phyloP scores from a whole-genome alignment of 1,284 basidiomycete genomes.

The Termitomyces sp. region DNA sequence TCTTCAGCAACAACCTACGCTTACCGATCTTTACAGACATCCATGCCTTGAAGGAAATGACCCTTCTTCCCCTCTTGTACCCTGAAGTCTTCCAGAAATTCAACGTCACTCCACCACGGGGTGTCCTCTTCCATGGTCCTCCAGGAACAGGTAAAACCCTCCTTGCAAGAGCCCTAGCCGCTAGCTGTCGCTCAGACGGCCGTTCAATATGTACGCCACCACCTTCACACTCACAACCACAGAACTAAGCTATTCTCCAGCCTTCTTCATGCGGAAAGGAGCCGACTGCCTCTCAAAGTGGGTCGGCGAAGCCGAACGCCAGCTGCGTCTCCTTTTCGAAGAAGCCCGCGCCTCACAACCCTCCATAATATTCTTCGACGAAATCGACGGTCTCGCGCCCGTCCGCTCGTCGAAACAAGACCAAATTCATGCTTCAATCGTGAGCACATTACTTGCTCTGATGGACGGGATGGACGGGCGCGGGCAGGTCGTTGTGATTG shows the following conservation, averaged over 20 bases:
- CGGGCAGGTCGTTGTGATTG: slow-evolving; percentile 96
- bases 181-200: slow-evolving; percentile 87
- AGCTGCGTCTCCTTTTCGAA: slow-evolving; percentile 93
- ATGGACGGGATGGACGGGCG: slow-evolving; percentile 99
- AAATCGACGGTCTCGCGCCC: slow-evolving; percentile 97
- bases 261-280: slow-evolving; percentile 99
- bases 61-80: slow-evolving; percentile 90
- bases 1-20: background rate
- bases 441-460: slow-evolving; percentile 91
- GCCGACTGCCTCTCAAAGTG: slow-evolving; percentile 98
- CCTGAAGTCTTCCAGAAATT: slow-evolving; percentile 98
- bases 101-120: slow-evolving; percentile 91
- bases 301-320: slow-evolving; percentile 98
- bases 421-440: slow-evolving; percentile 98
- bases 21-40: slow-evolving; percentile 57
- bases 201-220: slow-evolving; percentile 72
- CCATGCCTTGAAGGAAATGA: slow-evolving; percentile 98
- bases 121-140: slow-evolving; percentile 96
- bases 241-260: slow-evolving; percentile 31
- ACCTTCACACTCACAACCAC: background rate
- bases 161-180: slow-evolving; percentile 89
- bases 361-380: slow-evolving; percentile 96
- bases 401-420: slow-evolving; percentile 98
- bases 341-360: slow-evolving; percentile 93
- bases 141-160: slow-evolving; percentile 95